A percentile compares a stretch with the other conserved stretches of the same genome.
These are phyloP conservation scores for Viola odorata DNA, from an alignment of 345 rosid species.

Conservation along the genomic window DNA sequence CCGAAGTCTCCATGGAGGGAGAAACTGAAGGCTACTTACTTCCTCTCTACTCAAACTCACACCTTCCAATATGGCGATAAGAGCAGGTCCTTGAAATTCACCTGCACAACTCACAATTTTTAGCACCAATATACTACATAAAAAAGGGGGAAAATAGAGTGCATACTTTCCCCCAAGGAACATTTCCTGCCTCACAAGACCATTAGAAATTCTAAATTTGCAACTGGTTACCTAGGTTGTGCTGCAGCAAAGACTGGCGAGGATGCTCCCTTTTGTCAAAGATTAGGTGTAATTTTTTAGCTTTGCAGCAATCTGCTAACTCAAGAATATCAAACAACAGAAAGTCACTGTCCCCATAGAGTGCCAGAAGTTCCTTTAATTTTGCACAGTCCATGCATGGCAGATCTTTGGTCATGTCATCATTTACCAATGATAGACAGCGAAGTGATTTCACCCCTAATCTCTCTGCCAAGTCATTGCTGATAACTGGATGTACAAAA, in stretches of 20 bases:
- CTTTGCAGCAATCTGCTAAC: slow-evolving; percentile 91
- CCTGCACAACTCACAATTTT: slow-evolving; percentile 37
- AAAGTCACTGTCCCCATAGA: slow-evolving; percentile 68
- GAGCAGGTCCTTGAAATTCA: slow-evolving; percentile 93
- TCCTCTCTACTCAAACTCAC: slow-evolving; percentile 81
- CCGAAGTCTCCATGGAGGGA: slow-evolving; percentile 87
- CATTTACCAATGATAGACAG: slow-evolving; percentile 69
- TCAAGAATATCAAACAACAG: slow-evolving; percentile 90
- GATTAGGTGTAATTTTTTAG: slow-evolving; percentile 64
- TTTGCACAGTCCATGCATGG: slow-evolving; percentile 86
- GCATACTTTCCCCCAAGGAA: background rate
- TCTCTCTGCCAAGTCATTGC: slow-evolving; percentile 73
- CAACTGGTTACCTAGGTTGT: slow-evolving; percentile 58
- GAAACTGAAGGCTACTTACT: slow-evolving; percentile 84
- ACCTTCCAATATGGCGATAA: slow-evolving; percentile 85
- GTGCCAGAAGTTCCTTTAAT: slow-evolving; percentile 68
- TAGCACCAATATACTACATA: too few relatives aligned
- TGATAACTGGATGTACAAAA: slow-evolving; percentile 75
- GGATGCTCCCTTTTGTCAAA: slow-evolving; percentile 92
- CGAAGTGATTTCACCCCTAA: slow-evolving; percentile 88
- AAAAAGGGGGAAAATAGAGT: too few relatives aligned
- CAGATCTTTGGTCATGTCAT: slow-evolving; percentile 75
- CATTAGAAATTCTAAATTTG: background rate
- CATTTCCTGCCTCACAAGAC: background rate
- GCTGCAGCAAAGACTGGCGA: slow-evolving; percentile 83